phyloP scores from a whole-genome alignment of 2,329 filamentous ascomycete species.

The Cercospora beticola region DNA sequence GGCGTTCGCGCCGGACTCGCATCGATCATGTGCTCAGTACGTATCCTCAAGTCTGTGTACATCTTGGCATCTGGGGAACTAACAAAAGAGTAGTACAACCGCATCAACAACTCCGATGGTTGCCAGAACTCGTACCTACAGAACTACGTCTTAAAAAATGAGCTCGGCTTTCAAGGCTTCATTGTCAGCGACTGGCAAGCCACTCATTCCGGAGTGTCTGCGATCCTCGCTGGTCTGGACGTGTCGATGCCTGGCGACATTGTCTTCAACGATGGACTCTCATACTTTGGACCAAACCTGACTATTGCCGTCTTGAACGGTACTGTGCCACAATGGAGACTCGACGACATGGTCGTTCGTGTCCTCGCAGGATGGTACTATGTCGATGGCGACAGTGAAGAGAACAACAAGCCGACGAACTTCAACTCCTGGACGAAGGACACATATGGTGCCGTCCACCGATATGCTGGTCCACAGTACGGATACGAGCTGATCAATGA shows the following conservation, averaged over 20 bases:
- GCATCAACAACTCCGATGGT: slow-evolving; percentile 52
- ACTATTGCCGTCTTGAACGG: slow-evolving; percentile 37
- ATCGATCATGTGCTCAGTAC: slow-evolving; percentile 60
- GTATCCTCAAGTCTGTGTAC: background rate
- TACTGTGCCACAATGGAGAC: slow-evolving; percentile 31
- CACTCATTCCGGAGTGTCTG: slow-evolving; percentile 33
- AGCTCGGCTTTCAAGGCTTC: slow-evolving; percentile 46
- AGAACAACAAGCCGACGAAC: slow-evolving; percentile 60
- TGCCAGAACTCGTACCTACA: slow-evolving; percentile 68
- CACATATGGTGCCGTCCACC: slow-evolving; percentile 69
- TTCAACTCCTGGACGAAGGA: slow-evolving; percentile 85
- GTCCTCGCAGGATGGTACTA: slow-evolving; percentile 42
- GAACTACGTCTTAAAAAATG: slow-evolving; percentile 66
- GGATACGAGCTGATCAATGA: slow-evolving; percentile 68
- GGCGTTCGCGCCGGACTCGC: slow-evolving; percentile 51
- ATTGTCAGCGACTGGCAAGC: slow-evolving; percentile 52
- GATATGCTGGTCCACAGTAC: slow-evolving; percentile 52
- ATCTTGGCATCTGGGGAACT: too few species aligned
- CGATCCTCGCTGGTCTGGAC: slow-evolving; percentile 36
- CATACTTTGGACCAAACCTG: slow-evolving; percentile 52
- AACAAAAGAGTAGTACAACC: slow-evolving; percentile 60
- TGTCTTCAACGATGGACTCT: slow-evolving; percentile 27
- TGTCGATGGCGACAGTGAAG: slow-evolving; percentile 55
- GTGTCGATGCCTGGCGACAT: slow-evolving; percentile 34
- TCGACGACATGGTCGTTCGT: slow-evolving; percentile 38